Conservation (phyloP, 306 rosid genomes). For the Trifolium pratense region DNA sequence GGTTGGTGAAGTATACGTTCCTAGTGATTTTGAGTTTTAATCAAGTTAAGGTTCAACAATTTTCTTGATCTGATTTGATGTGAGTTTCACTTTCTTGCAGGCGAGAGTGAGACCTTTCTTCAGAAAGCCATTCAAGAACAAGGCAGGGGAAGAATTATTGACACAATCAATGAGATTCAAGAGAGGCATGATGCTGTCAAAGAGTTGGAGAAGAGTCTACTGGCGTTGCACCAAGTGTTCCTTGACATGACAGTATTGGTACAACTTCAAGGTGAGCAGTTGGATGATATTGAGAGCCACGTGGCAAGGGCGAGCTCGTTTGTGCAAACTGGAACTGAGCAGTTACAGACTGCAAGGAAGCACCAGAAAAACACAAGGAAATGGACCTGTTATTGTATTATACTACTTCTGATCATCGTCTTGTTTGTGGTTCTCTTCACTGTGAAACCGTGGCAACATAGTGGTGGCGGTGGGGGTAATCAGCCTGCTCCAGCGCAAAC, state of each 20-base stretch:
- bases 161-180: conserved; percentile 92
- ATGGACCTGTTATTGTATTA: conserved; percentile 71
- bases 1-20: neutral
- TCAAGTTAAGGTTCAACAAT: neutral
- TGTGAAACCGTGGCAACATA: conserved; percentile 45
- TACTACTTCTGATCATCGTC: conserved; percentile 62
- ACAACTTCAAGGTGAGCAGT: conserved; percentile 87
- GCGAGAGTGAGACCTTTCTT: conserved; percentile 95
- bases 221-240: conserved; percentile 92
- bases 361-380: conserved; percentile 87
- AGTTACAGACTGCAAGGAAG: conserved; percentile 63
- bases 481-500: conserved; percentile 47
- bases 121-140: conserved; percentile 97
- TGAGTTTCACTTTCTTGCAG: conserved; percentile 48
- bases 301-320: conserved; percentile 77
- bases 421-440: conserved; percentile 60
- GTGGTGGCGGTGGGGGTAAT: conserved; percentile 34
- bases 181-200: conserved; percentile 97
- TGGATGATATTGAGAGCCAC: conserved; percentile 87
- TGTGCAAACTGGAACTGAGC: conserved; percentile 66
- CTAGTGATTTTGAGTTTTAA: neutral
- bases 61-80: conserved; percentile 1
- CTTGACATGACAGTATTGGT: conserved; percentile 97
- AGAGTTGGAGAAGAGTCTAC: conserved; percentile 85
- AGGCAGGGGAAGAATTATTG: conserved; percentile 85